Evolutionary conservation across 208 protist species (phyloP), one percentile per base, ranked within the genome.

Genomic region (Leishmania braziliensis): DNA sequence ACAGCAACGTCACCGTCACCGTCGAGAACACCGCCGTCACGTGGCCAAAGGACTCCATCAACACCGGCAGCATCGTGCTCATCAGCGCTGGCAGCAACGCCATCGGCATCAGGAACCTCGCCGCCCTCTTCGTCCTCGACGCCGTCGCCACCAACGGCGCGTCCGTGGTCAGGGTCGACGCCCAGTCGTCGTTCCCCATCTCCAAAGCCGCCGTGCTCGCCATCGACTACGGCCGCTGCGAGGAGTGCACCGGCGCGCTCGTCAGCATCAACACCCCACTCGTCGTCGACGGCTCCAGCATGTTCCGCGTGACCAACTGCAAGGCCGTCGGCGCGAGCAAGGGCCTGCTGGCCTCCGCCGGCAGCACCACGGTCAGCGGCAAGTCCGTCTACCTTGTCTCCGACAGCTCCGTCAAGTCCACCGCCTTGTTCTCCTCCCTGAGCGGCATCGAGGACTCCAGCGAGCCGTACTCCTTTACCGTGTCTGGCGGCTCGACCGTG

Each of bases 81-180:
- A 73, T 72, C 58, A 73, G n/a, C 62, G 26, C 80, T 43, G 80
- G 75, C 80, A 53, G 29, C 60, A 79, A n/a, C 66, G 29, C 6
- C 53, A 29, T 66, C 54, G 60, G 65, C 73, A 78, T 84, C 60
- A 43, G 33, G 46, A 58, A 68, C 62, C 26, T 43, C 18, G n/a
- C 53, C 39, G 75, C 48, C 62, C 50, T 84, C 53, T 84, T 80
- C 36, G 65, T 84, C 26, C 75, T 84, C 73, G 43, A 74, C 63
- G 54, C 80, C 66, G 75, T n/a, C 75, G 74, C 62, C 58, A 75
- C 12, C 70, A 75, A 77, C 46, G 78, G 70, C 48, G 70, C 66
- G 58, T 82, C 78, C 26, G 78, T 82, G 56, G 36, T 82, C 53
- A n/a, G 18, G 29, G 51, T 79, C 63, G 4, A 23, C 63, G 65